Conservation (phyloP, 2,329 filamentous ascomycete species). For the Cladobotryum mycophilum region DNA sequence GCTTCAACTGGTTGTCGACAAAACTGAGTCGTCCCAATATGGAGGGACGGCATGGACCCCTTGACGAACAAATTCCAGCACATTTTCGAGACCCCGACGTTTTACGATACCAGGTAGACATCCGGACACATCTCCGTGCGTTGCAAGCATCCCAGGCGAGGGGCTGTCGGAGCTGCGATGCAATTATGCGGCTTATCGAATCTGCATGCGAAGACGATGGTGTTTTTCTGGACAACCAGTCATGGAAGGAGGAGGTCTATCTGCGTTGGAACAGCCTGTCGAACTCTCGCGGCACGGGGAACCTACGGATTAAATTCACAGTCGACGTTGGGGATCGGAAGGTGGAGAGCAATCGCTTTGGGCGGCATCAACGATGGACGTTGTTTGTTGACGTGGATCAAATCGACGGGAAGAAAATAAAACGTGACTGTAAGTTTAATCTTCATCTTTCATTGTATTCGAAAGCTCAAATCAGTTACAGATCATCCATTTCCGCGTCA, state of each 20-base stretch:
- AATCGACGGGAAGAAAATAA: background rate
- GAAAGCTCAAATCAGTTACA: background rate
- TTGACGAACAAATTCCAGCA: slow-evolving; percentile 6
- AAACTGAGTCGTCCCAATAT: background rate
- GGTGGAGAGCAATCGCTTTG: background rate
- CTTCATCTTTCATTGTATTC: too few relatives aligned
- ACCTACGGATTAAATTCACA: background rate
- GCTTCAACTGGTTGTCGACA: background rate
- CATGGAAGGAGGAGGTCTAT: background rate
- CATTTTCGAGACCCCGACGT: background rate
- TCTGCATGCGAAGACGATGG: slow-evolving; percentile 1
- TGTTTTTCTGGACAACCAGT: background rate
- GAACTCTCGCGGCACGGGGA: background rate
- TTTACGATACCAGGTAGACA: background rate
- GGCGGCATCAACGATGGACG: background rate
- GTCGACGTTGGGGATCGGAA: background rate
- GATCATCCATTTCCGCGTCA: slow-evolving; percentile 1
- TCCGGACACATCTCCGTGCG: background rate
- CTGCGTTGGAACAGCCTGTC: background rate
- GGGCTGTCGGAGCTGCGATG: slow-evolving; percentile 5
- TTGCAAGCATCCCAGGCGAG: background rate
- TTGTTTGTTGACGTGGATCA: slow-evolving; percentile 2
- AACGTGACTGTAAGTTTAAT: too few relatives aligned
- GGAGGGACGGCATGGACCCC: background rate
- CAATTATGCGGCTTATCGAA: background rate